Evolutionary conservation across 768 basidiomycete species (phyloP), one percentile per base, ranked within the genome.

Genomic region (Mycena alexandri): DNA sequence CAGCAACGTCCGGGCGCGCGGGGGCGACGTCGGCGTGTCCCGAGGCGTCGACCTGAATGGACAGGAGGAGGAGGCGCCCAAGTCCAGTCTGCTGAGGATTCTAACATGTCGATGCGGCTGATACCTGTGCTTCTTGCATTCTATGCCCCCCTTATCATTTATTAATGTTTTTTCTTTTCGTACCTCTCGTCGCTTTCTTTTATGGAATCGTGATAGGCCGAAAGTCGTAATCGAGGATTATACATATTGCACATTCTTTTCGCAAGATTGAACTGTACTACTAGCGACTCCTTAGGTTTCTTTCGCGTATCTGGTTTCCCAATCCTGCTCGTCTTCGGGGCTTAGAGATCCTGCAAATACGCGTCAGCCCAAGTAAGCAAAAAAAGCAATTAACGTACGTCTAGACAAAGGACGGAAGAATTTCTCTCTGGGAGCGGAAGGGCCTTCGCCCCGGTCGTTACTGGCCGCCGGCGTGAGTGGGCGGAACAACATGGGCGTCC

Each of bases 91-190:
- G 60, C 83, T 91, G 82, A 84, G 86, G 79, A 86, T 94, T 69
- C 79, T 95, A 67, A 93, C 92, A 52, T 94, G 93, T 80, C 89
- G 88, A 74, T 94, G 93, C 82, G 90, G 88, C 72, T 86, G 79
- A 82, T 72, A 72, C 70, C 71, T 69, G 56, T 65, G 58, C 44
- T 67, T 63, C 61, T 68, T 72, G 54, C 60, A 56, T 63, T 51
- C 43, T 51, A 63, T 62, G 65, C 61, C 63, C 52, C 41, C 47
- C 56, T 74, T 69, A 68, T 59, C 52, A 64, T 73, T 69, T 69
- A 58, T 72, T 72, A 70, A 73, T 73, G 67, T 71, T 69, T 75
- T 75, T 71, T 72, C 72, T 68, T 75, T 71, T 74, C 47, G 36
- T 48, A n/a, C 44, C 19, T 33, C 12, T 14, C 21, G 43, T 57